Evolutionary conservation across 1,284 basidiomycete genomes (phyloP), one percentile per base, ranked within the genome.

Genomic region (Coniophora puteana): DNA sequence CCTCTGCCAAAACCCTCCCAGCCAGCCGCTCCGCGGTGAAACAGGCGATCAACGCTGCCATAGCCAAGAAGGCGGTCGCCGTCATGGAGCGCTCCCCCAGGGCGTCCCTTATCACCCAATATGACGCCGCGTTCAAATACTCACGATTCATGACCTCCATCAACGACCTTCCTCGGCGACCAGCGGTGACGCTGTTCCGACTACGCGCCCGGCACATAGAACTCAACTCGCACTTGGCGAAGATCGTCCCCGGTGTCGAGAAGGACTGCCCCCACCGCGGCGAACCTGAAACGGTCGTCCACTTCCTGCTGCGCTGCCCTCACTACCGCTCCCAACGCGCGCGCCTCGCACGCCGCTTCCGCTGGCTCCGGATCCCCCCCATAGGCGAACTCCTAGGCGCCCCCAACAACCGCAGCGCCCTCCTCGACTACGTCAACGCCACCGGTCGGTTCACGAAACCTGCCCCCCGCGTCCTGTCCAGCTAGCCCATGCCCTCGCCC

Each of bases 1-100:
- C 7, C 8, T 29, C 12, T 21, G 38, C 27, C 14, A 30, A 13
- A 36, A 44, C 32, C 29, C 29, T 31, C 20, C 29, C 29, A n/a
- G n/a, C n/a, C 10, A 27, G 26, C 26, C 10, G n/a, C 10, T 27
- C 26, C 10, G 10, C 26, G 10, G n/a, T 27, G 10, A 27, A 27
- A n/a, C 26, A 27, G n/a, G 26, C 26, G n/a, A n/a, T n/a, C n/a
- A n/a, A n/a, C n/a, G n/a, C n/a, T n/a, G n/a, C n/a, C n/a, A n/a
- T n/a, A n/a, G n/a, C n/a, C n/a, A n/a, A n/a, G n/a, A n/a, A n/a
- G n/a, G n/a, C n/a, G n/a, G n/a, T n/a, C n/a, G n/a, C n/a, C n/a
- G n/a, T n/a, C n/a, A n/a, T n/a, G n/a, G n/a, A n/a, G n/a, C n/a
- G n/a, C n/a, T n/a, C n/a, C n/a, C n/a, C n/a, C n/a, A n/a, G n/a